A percentile compares a stretch with the other conserved stretches of the same genome.
These are phyloP conservation scores for Penicillium subrubescens DNA, from an alignment of 495 filamentous ascomycete genomes.

Conservation along the genomic window DNA sequence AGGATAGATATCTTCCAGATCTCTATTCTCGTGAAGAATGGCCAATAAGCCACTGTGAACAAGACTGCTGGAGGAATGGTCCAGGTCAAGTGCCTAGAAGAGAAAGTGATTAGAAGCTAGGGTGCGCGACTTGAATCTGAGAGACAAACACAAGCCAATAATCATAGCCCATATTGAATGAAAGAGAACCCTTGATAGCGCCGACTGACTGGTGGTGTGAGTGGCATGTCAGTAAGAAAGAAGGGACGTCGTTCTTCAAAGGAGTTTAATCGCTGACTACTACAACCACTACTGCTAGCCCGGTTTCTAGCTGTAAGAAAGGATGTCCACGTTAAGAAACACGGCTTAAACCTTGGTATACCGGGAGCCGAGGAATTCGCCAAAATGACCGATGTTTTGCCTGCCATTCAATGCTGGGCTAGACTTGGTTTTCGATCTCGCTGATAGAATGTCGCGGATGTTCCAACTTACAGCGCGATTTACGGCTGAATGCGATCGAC, in stretches of 20 bases:
- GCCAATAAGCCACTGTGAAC: conserved; percentile 58
- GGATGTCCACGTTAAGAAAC: not conserved
- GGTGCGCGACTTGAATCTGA: conserved; percentile 23
- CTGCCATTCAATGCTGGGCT: not conserved
- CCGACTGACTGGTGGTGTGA: not conserved
- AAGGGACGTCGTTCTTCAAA: not conserved
- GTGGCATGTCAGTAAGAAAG: not conserved
- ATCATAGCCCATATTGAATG: conserved; percentile 11
- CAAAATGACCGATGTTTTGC: not conserved
- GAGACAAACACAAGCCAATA: conserved; percentile 14
- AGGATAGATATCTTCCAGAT: conserved; percentile 59
- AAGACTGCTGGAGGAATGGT: conserved; percentile 62
- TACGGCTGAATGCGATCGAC: not conserved
- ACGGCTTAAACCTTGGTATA: not conserved
- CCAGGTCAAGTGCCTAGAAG: conserved; percentile 64
- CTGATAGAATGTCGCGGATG: not conserved
- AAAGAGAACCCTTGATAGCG: not conserved
- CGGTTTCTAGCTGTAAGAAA: not conserved
- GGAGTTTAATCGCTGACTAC: not conserved
- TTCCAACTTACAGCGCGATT: not conserved
- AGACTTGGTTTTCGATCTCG: not conserved
- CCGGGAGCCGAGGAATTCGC: not conserved
- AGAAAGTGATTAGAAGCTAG: not conserved
- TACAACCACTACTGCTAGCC: not conserved
- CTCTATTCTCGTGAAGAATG: conserved; percentile 59